Evolutionary conservation across 2,329 filamentous ascomycete species (phyloP), one percentile per base, ranked within the genome.

Genomic region (Paecilomyces formosus): DNA sequence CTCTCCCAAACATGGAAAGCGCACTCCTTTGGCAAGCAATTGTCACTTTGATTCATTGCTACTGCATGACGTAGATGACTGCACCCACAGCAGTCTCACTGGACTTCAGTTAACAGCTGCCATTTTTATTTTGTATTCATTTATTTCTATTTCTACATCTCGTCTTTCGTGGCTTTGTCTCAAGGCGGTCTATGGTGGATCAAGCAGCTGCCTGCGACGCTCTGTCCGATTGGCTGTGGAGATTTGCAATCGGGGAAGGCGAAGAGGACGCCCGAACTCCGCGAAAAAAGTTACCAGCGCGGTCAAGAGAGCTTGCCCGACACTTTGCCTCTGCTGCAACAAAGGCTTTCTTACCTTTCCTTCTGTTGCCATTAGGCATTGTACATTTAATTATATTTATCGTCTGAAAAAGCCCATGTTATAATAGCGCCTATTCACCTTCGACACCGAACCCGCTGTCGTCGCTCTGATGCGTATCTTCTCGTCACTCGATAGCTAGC

Each of bases 201-300:
- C 35, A 21, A 30, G n/a, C 55, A 22, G 39, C 45, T 21, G 28
- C 53, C n/a, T 50, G 3, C 50, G 18, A 9, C 5, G 56, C 49
- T 31, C 9, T 39, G 33, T 45, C 50, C 31, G 30, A 33, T 31
- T 24, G 52, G 53, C 22, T 21, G 54, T 30, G 15, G 21, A 30
- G 54, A 58, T 51, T 26, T 39, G 57, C 58, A 55, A 58, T 58
- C 61, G 54, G 55, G 35, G 35, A 56, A 56, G 59, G 31, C 28
- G 54, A 30, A 45, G 54, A 54, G 50, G 35, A 56, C 56, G 59
- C 24, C 35, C 53, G 33, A 45, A 54, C 50, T 58, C 60, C 58
- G 60, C 58, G 39, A 55, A 54, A 57, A 55, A 55, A 60, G 50
- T 52, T 26, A 18, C 50, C 50, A 28, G 50, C 50, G 50, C 50